Evolutionary conservation across 176 grass and related monocot species (phyloP), one percentile per base, ranked within the genome.

Genomic region (Lolium multiflorum): DNA sequence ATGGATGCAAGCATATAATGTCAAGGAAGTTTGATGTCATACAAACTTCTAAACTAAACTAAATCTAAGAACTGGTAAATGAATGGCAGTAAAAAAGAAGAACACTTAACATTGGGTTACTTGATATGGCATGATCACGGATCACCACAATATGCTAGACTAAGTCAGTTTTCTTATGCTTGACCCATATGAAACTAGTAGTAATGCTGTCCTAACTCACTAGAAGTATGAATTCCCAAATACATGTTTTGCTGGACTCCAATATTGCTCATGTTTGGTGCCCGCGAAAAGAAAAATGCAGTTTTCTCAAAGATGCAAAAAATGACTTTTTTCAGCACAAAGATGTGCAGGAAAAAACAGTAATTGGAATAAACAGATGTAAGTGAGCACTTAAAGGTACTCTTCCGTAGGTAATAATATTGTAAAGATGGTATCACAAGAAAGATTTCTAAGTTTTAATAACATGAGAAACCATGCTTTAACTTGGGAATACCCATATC

Each of bases 1-100:
- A 84, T 83, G 43, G 78, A 85, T 17, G 76, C 58, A 82, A 55
- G 78, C 24, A 67, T 75, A 70, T 74, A 35, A 74, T 69, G 17
- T 57, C 7, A 67, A 28, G n/a, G 80, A 5, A 80, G 57, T 52
- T 81, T 82, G 44, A 77, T 77, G 18, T 43, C 15, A 52, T 24
- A 87, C 14, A 73, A 9, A 79, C 10, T 58, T 41, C 35, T 79
- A 46, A 83, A 83, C 14, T 51, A 75, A 84, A 44, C 4, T n/a
- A 73, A 83, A 79, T 11, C 70, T 24, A 78, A 79, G 20, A 43
- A 37, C 20, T 71, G 15, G 13, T 52, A n/a, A 63, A 51, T 3
- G 6, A 7, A 59, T 68, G 63, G 41, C 20, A 18, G 14, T 31
- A 62, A 54, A 37, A 58, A 71, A 43, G 72, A n/a, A 5, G 52